Evolutionary conservation across 306 rosid genomes (phyloP).

Genomic region (Sicyos edulis): DNA sequence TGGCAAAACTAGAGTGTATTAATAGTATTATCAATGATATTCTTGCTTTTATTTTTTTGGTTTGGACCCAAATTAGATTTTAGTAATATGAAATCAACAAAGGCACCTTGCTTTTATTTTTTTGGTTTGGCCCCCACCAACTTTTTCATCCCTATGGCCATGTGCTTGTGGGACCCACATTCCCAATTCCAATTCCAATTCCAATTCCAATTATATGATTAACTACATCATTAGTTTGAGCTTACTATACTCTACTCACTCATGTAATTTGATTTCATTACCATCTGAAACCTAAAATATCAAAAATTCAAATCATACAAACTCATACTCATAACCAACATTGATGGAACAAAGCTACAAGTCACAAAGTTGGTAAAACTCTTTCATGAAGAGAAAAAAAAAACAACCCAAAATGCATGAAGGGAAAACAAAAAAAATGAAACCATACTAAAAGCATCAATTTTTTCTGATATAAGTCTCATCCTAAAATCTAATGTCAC

Average conservation of each 20-base stretch:
- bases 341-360: no score
- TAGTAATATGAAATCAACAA: background rate
- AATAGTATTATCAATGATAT: no score
- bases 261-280: constrained; percentile 24
- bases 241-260: background rate
- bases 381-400: constrained; percentile 32
- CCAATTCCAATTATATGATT: constrained; percentile 30
- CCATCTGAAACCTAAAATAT: background rate
- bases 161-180: constrained; percentile 42
- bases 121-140: constrained; percentile 12
- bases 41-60: no score
- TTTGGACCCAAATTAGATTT: background rate
- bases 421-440: constrained; percentile 14
- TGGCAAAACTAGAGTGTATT: no score
- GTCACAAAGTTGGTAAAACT: constrained; percentile 11
- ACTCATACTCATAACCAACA: no score
- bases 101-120: background rate
- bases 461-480: constrained; percentile 37
- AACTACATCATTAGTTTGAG: constrained; percentile 20
- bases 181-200: no score
- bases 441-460: constrained; percentile 27
- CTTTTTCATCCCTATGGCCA: constrained; percentile 24
- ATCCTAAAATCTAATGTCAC: constrained; percentile 53
- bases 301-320: background rate
- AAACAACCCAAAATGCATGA: constrained; percentile 33